phyloP scores from a whole-genome alignment of 1,284 basidiomycete genomes.

The Phlebopus sp. region DNA sequence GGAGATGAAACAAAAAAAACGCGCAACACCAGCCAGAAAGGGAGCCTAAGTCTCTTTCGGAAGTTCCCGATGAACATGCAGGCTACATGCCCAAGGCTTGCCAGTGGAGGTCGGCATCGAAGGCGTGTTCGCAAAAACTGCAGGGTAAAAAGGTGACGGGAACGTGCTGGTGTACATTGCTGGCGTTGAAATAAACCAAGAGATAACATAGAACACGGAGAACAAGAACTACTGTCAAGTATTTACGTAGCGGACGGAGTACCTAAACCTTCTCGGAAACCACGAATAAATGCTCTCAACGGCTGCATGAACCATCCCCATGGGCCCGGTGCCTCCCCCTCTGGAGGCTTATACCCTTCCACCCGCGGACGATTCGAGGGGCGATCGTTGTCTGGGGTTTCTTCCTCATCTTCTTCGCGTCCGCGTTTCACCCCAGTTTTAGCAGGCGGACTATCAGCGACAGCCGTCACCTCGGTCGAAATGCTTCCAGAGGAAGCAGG shows the following conservation, averaged over 20 bases:
- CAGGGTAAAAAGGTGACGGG: not conserved
- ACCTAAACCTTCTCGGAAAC: constrained; percentile 58
- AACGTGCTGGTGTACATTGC: constrained; percentile 3
- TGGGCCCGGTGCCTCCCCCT: constrained; percentile 42
- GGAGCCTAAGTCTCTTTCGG: constrained; percentile 19
- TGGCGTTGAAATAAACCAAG: constrained; percentile 4
- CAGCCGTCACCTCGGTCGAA: constrained; percentile 43
- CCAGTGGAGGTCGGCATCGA: constrained; percentile 1
- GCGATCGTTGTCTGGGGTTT: constrained; percentile 36
- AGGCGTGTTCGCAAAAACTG: constrained; percentile 8
- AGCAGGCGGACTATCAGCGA: constrained; percentile 29
- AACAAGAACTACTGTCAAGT: constrained; percentile 1
- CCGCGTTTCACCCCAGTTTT: constrained; percentile 45
- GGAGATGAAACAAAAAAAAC: constrained; percentile 16
- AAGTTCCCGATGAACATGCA: constrained; percentile 25
- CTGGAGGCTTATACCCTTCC: constrained; percentile 41
- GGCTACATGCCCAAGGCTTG: constrained; percentile 2
- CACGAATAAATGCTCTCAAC: constrained; percentile 58
- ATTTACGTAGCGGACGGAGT: constrained; percentile 20
- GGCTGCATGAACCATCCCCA: constrained; percentile 60
- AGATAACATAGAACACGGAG: not conserved
- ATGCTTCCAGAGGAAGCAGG: constrained; percentile 33
- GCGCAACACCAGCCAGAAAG: constrained; percentile 14
- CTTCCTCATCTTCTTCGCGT: constrained; percentile 38
- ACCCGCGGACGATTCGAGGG: constrained; percentile 50